phyloP scores from a whole-genome alignment of 2,329 filamentous ascomycete genomes.

The Microascus cirrosus region DNA sequence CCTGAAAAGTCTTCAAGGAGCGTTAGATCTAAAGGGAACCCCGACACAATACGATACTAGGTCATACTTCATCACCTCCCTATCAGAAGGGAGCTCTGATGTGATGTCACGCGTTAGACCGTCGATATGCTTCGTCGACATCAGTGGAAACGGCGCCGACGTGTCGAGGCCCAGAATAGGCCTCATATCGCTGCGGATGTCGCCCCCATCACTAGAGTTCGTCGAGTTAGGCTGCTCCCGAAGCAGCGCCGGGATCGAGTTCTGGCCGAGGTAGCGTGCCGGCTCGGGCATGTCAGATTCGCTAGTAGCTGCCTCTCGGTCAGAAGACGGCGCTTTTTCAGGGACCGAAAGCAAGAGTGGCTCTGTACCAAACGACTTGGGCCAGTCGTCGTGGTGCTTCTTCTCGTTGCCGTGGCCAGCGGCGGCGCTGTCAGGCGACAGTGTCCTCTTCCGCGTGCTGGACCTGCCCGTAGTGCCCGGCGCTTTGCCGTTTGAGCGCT shows the following conservation, averaged over 20 bases:
- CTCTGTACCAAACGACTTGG: slow-evolving; percentile 24
- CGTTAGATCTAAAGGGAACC: neutral
- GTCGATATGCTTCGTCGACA: slow-evolving; percentile 52
- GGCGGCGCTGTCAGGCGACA: slow-evolving; percentile 24
- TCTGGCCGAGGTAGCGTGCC: slow-evolving; percentile 53
- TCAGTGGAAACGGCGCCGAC: slow-evolving; percentile 55
- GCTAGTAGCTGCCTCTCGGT: slow-evolving; percentile 13
- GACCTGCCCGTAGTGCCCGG: slow-evolving; percentile 8
- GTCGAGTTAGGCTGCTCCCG: slow-evolving; percentile 44
- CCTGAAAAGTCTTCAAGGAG: slow-evolving; percentile 43
- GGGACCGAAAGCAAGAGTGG: neutral
- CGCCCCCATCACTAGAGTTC: slow-evolving; percentile 38
- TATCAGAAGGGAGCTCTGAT: slow-evolving; percentile 49
- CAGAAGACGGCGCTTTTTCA: neutral
- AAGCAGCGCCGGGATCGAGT: slow-evolving; percentile 55
- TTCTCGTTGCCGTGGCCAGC: neutral
- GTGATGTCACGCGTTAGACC: slow-evolving; percentile 49
- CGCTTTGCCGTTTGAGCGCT: slow-evolving; percentile 16
- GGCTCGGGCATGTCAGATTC: slow-evolving; percentile 42
- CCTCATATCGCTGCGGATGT: slow-evolving; percentile 53
- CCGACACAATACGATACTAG: neutral
- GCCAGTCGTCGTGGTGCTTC: slow-evolving; percentile 23
- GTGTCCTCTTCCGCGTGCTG: slow-evolving; percentile 24
- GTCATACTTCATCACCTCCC: slow-evolving; percentile 56
- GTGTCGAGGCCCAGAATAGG: slow-evolving; percentile 56